Percentiles rank a stretch among this genome's conserved stretches.
Conservation (phyloP, 139 green algal genomes). For the Chlamydomonas incerta region DNA sequence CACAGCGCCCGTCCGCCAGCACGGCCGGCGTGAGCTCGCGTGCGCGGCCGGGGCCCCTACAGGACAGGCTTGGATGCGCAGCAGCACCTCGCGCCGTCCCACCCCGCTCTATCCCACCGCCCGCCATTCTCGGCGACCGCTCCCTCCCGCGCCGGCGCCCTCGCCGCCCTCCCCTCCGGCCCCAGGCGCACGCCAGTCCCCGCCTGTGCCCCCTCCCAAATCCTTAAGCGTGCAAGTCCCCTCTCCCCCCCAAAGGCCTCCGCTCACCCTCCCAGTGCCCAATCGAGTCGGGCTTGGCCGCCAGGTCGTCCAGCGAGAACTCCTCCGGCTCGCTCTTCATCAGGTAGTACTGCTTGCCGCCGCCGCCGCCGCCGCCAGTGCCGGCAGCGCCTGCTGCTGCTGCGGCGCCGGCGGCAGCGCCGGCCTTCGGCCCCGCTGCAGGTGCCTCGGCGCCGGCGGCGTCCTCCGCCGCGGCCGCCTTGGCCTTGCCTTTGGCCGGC, state of each 20-base stretch:
- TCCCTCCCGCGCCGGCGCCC: too few species aligned
- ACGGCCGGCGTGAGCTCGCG: background rate
- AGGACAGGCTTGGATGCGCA: too few species aligned
- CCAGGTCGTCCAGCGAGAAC: conserved; percentile 75
- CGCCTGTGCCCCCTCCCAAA: background rate
- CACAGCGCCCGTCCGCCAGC: background rate
- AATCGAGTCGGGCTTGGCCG: conserved; percentile 41
- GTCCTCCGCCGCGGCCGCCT: background rate
- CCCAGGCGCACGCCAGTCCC: background rate
- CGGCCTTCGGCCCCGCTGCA: background rate
- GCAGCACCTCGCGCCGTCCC: too few species aligned
- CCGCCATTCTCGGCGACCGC: too few species aligned
- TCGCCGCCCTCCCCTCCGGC: background rate
- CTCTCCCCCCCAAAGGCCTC: too few species aligned
- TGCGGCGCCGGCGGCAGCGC: too few species aligned
- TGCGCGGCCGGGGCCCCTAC: too few species aligned
- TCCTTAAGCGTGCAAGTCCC: too few species aligned
- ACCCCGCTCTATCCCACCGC: too few species aligned
- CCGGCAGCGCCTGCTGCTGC: too few species aligned
- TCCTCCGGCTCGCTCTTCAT: conserved; percentile 78
- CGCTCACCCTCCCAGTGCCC: conserved; percentile 71
- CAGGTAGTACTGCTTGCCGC: conserved; percentile 33
- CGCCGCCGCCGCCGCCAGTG: too few species aligned
- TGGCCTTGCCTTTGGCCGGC: background rate
- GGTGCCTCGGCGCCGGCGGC: background rate